Percentiles rank a stretch among this genome's conserved stretches.
Evolutionary conservation across 306 rosid genomes (phyloP).

Genomic region (Nissolia schottii): DNA sequence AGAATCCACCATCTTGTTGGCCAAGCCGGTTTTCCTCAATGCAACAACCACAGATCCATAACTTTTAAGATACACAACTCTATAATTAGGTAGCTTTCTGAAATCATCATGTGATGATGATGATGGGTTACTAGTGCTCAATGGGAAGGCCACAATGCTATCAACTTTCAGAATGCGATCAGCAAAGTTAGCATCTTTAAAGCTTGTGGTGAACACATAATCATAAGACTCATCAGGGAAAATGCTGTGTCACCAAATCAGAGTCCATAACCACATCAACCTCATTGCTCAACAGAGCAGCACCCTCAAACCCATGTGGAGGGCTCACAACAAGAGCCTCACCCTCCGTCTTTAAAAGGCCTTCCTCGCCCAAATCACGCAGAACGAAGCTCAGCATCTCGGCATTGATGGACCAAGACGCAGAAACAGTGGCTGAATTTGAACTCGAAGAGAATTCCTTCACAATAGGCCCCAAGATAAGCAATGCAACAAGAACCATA

Average conservation of each 20-base stretch:
- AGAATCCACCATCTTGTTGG: slow-evolving; percentile 3
- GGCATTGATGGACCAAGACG: neutral
- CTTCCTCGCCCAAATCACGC: slow-evolving; percentile 46
- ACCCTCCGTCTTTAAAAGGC: slow-evolving; percentile 31
- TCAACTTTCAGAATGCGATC: slow-evolving; percentile 47
- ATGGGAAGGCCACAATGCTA: slow-evolving; percentile 58
- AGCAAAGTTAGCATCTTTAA: slow-evolving; percentile 36
- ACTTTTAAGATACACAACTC: slow-evolving; percentile 38
- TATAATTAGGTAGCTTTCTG: slow-evolving; percentile 40
- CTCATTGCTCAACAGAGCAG: neutral
- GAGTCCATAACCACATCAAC: slow-evolving; percentile 34
- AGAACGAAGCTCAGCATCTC: slow-evolving; percentile 41
- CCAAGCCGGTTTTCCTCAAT: slow-evolving; percentile 34
- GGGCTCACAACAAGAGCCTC: slow-evolving; percentile 45
- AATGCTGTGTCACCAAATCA: slow-evolving; percentile 29
- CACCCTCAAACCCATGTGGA: slow-evolving; percentile 1
- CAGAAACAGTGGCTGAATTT: neutral
- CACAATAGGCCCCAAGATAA: slow-evolving; percentile 33
- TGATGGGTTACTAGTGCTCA: slow-evolving; percentile 32
- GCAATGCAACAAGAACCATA: slow-evolving; percentile 43
- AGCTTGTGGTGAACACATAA: slow-evolving; percentile 39
- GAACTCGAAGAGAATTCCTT: slow-evolving; percentile 18
- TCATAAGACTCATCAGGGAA: slow-evolving; percentile 44
- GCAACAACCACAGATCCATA: slow-evolving; percentile 44
- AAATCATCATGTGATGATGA: slow-evolving; percentile 25